Evolutionary conservation across 2,329 filamentous ascomycete genomes (phyloP).

Genomic region (Septoria petroselini): DNA sequence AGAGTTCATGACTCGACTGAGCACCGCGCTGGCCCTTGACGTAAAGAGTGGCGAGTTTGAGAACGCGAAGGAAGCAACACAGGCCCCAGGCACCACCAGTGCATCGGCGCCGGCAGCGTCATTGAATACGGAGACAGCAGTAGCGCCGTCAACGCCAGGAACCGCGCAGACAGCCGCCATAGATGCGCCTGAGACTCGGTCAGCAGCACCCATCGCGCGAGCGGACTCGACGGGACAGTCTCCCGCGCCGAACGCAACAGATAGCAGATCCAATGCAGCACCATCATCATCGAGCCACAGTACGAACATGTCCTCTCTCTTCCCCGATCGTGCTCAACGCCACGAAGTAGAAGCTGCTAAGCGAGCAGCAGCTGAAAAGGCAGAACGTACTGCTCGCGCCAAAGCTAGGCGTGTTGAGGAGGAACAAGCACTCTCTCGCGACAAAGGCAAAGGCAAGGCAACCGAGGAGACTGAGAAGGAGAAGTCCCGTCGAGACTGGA

Average conservation of each 20-base stretch:
- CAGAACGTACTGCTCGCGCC: conserved; percentile 40
- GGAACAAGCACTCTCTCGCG: conserved; percentile 28
- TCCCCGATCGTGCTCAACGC: conserved; percentile 53
- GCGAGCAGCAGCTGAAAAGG: conserved; percentile 51
- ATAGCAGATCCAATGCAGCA: neutral
- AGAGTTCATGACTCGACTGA: conserved; percentile 61
- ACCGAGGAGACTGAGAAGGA: conserved; percentile 40
- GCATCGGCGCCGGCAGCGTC: neutral
- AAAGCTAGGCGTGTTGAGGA: conserved; percentile 42
- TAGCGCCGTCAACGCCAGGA: neutral
- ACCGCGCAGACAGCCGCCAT: neutral
- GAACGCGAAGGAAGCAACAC: conserved; percentile 9
- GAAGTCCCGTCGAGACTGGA: conserved; percentile 37
- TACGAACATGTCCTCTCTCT: conserved; percentile 35
- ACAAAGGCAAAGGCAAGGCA: conserved; percentile 27
- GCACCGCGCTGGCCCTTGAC: conserved; percentile 42
- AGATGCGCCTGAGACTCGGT: neutral
- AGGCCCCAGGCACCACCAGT: neutral
- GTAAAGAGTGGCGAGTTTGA: conserved; percentile 14
- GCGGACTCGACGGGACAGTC: neutral
- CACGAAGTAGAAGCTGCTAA: conserved; percentile 43
- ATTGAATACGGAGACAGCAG: neutral
- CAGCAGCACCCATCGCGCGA: neutral
- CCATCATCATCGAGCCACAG: conserved; percentile 1
- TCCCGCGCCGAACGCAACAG: neutral